Base-by-base conservation (phyloP, 805 yeast species). In the Lipomyces chichibuensis region DNA sequence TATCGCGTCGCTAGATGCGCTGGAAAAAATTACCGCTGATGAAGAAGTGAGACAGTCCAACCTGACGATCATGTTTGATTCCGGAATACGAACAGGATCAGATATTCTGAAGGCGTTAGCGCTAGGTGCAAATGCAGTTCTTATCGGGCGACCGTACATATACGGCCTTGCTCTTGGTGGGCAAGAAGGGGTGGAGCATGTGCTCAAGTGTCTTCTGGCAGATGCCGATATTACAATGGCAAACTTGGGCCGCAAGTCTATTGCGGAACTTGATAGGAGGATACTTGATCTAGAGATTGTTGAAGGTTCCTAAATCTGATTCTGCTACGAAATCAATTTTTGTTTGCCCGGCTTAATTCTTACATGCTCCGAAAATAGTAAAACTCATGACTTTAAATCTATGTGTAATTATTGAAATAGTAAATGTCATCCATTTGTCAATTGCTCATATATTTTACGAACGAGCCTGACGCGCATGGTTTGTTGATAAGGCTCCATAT, bases 81-180 rank as follows among this genome's bases (percentile, higher is more conserved):
- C 90, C 59, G 90, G 90, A 29, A 80, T 87, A 29, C 79, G 89
- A 67, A 80, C 88, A 73, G 90, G 89, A 3, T 79, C 88, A 5
- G 91, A 87, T 74, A 74, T 87, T 8, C 71, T 87, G 27, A 87
- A 87, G 67, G 90, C 90, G 0, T 73, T 87, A 9, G 84, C 88
- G 60, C 77, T 87, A 2, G 91, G 90, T 7, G 90, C 90, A 14
- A 84, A 81, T 49, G 87, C 86, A 8, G 81, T 80, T 2, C 88
- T 90, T 0, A 74, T 88, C 33, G 89, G 90, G 2, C 79, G 90
- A 68, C 88, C 89, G 1, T 84, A 85, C 71, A 75, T 86, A 9
- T 87, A 85, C 71, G 88, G 88, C 49, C 84, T 86, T 82, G 82
- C 87, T 7, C 80, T 87, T 0, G 88, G 85, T 67, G 91, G 91